These are phyloP conservation scores for Trichoderma gracile DNA, from an alignment of 2,329 filamentous ascomycete genomes.

Conservation along the genomic window DNA sequence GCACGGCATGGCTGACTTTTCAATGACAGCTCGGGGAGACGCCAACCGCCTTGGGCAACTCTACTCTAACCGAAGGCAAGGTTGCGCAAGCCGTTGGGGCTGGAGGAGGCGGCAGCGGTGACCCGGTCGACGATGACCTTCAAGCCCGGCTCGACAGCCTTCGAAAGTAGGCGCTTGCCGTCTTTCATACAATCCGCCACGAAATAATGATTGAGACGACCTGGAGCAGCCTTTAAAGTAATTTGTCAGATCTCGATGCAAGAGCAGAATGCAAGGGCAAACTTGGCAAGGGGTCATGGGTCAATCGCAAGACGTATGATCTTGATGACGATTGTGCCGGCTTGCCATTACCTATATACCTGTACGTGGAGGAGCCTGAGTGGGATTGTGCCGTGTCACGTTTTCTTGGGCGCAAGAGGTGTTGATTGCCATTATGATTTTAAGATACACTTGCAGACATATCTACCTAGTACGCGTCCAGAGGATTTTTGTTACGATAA, in stretches of 20 bases:
- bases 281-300: neutral
- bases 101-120: constrained; percentile 49
- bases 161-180: constrained; percentile 49
- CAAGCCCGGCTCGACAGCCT: constrained; percentile 91
- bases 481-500: neutral
- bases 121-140: constrained; percentile 83
- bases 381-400: neutral
- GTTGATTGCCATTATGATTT: constrained; percentile 20
- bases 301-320: neutral
- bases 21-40: constrained; percentile 79
- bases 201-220: neutral
- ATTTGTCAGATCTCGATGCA: neutral
- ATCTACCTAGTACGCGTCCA: constrained; percentile 12
- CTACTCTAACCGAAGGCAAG: constrained; percentile 69
- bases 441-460: constrained; percentile 17
- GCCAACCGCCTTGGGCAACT: constrained; percentile 77
- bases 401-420: constrained; percentile 15
- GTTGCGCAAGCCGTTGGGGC: constrained; percentile 85
- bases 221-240: neutral
- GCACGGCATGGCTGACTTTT: constrained; percentile 18
- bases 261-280: neutral
- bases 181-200: neutral
- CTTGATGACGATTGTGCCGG: neutral
- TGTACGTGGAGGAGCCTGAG: neutral
- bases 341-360: neutral